Evolutionary conservation across 2,329 filamentous ascomycete genomes (phyloP).

Genomic region (Fusarium stilboides): DNA sequence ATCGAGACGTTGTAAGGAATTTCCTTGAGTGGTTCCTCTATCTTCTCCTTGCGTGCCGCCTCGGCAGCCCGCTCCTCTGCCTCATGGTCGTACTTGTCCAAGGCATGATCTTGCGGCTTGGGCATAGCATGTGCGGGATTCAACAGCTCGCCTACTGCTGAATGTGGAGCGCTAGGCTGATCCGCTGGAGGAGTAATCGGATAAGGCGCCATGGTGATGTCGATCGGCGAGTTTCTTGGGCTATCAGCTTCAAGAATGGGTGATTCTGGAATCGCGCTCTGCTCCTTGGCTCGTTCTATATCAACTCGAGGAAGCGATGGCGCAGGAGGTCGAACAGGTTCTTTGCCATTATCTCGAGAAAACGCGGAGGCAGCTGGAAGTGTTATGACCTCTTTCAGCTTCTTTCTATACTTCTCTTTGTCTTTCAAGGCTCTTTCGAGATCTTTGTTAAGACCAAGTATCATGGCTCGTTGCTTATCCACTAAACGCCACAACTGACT

Average conservation of each 20-base stretch:
- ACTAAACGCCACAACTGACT: conserved; percentile 94
- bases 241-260: conserved; percentile 66
- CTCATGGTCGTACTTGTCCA: conserved; percentile 70
- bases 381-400: conserved; percentile 81
- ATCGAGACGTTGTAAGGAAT: conserved; percentile 67
- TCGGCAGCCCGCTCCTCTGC: conserved; percentile 66
- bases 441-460: conserved; percentile 94
- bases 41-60: conserved; percentile 62
- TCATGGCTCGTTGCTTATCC: conserved; percentile 95
- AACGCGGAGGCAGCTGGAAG: conserved; percentile 54
- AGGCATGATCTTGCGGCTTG: conserved; percentile 71
- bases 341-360: conserved; percentile 38
- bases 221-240: conserved; percentile 70
- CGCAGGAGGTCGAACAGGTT: conserved; percentile 20
- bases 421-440: conserved; percentile 92
- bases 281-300: conserved; percentile 42
- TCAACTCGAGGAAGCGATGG: conserved; percentile 46
- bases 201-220: conserved; percentile 73
- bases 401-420: conserved; percentile 93
- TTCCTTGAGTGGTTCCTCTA: conserved; percentile 60
- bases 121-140: conserved; percentile 73
- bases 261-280: conserved; percentile 58
- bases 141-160: conserved; percentile 67
- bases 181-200: conserved; percentile 76
- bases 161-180: conserved; percentile 57